A percentile compares a stretch with the other conserved stretches of the same genome.
Conservation (phyloP, 106 monocot species). For the Triglochin maritima region DNA sequence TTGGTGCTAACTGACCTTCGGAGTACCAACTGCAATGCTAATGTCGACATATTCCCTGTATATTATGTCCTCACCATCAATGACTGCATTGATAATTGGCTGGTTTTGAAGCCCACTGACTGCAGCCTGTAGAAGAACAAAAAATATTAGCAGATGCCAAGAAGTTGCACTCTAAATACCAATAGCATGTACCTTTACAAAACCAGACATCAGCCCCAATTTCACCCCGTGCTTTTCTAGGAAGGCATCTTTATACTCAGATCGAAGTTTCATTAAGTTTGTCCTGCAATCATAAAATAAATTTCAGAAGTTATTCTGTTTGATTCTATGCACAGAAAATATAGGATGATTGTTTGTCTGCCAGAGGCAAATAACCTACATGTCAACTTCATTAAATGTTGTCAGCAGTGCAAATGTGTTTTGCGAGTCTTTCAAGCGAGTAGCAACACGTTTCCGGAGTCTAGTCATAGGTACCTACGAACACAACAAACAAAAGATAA, state of each 20-base stretch:
- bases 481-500: slow-evolving; percentile 1
- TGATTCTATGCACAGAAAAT: too few relatives aligned
- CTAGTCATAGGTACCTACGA: slow-evolving; percentile 91
- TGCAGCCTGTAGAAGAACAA: slow-evolving; percentile 45
- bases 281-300: slow-evolving; percentile 33
- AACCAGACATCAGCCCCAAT: slow-evolving; percentile 88
- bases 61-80: slow-evolving; percentile 93
- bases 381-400: slow-evolving; percentile 99
- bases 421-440: slow-evolving; percentile 95
- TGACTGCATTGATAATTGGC: slow-evolving; percentile 81
- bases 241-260: slow-evolving; percentile 91
- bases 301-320: too few relatives aligned
- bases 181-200: slow-evolving; percentile 57
- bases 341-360: too few relatives aligned
- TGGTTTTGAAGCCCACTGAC: slow-evolving; percentile 87
- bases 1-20: not conserved
- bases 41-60: slow-evolving; percentile 83
- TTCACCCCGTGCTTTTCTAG: slow-evolving; percentile 82
- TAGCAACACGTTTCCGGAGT: slow-evolving; percentile 74
- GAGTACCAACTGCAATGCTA: slow-evolving; percentile 87
- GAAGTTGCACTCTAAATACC: not conserved
- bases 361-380: slow-evolving; percentile 30
- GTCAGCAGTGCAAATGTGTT: slow-evolving; percentile 96
- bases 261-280: slow-evolving; percentile 95
- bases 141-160: too few relatives aligned